Conservation (phyloP, 441 rosid genomes). For the Erodium moschatum region DNA sequence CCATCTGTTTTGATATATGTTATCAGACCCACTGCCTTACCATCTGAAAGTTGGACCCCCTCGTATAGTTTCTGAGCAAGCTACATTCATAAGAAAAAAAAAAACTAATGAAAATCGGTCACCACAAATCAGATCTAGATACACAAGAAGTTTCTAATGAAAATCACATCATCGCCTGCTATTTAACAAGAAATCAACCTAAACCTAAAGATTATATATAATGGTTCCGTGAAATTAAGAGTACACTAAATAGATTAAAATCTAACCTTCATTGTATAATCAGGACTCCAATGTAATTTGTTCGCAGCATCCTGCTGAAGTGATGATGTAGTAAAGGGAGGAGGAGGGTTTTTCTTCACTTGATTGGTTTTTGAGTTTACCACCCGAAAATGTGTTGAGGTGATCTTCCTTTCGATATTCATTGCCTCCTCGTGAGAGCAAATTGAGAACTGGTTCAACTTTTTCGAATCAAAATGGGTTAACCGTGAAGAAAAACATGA, state of each 20-base stretch:
- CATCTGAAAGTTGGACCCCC: constrained; percentile 68
- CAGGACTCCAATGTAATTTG: constrained; percentile 63
- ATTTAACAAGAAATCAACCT: background rate
- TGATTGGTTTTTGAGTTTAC: constrained; percentile 46
- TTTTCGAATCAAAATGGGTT: constrained; percentile 57
- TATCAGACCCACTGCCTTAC: constrained; percentile 71
- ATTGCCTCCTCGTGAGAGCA: constrained; percentile 47
- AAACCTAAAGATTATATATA: background rate
- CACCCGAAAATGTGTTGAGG: constrained; percentile 43
- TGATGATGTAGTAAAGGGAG: constrained; percentile 94
- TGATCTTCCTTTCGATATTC: constrained; percentile 49
- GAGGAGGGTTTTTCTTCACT: constrained; percentile 64
- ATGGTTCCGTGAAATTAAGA: background rate
- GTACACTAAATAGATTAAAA: background rate
- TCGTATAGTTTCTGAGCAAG: constrained; percentile 93
- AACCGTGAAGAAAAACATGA: constrained; percentile 46
- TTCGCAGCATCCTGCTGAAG: constrained; percentile 99
- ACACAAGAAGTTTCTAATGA: background rate
- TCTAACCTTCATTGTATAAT: constrained; percentile 77
- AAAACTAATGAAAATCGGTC: background rate
- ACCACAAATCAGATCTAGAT: background rate
- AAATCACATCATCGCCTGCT: background rate
- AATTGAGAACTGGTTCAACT: constrained; percentile 68
- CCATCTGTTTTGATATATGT: constrained; percentile 97
- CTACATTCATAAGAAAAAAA: constrained; percentile 37